Percentiles rank a stretch among this genome's conserved stretches.
phyloP scores from a whole-genome alignment of 371 early-diverging fungal species.

The Chytridiales sp. region DNA sequence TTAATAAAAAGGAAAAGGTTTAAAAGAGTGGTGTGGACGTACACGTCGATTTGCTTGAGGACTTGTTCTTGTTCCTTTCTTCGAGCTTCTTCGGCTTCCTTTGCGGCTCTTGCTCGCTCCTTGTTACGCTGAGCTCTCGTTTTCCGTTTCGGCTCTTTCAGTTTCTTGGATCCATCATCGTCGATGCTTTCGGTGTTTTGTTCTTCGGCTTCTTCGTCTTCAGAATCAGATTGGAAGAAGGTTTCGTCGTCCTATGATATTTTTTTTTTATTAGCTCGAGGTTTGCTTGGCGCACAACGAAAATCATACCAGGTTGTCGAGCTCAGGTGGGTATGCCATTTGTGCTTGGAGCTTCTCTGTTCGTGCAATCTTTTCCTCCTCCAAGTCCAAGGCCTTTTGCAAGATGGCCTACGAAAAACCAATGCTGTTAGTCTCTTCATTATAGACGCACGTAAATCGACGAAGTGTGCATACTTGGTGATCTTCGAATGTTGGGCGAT shows the following conservation, averaged over 20 bases:
- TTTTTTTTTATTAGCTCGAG: no score
- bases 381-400: constrained; percentile 49
- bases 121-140: constrained; percentile 47
- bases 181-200: constrained; percentile 42
- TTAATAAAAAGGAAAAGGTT: not conserved
- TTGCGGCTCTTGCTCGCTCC: constrained; percentile 30
- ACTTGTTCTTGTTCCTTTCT: constrained; percentile 47
- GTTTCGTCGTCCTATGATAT: constrained; percentile 49
- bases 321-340: constrained; percentile 49
- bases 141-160: constrained; percentile 27
- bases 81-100: constrained; percentile 45
- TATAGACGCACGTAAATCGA: not conserved
- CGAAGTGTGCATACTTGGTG: constrained; percentile 56
- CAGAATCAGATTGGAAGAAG: constrained; percentile 50
- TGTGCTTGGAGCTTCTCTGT: constrained; percentile 30
- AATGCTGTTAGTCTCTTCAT: not conserved
- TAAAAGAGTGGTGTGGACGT: constrained; percentile 14
- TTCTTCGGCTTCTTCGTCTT: constrained; percentile 52
- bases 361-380: constrained; percentile 35
- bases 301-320: constrained; percentile 40
- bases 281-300: not conserved
- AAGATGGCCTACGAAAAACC: constrained; percentile 28
- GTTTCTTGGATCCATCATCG: constrained; percentile 27
- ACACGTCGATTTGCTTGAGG: constrained; percentile 49
- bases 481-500: constrained; percentile 79